Evolutionary conservation across 495 filamentous ascomycete species (phyloP).

Genomic region (Hypomontagnella monticulosa): DNA sequence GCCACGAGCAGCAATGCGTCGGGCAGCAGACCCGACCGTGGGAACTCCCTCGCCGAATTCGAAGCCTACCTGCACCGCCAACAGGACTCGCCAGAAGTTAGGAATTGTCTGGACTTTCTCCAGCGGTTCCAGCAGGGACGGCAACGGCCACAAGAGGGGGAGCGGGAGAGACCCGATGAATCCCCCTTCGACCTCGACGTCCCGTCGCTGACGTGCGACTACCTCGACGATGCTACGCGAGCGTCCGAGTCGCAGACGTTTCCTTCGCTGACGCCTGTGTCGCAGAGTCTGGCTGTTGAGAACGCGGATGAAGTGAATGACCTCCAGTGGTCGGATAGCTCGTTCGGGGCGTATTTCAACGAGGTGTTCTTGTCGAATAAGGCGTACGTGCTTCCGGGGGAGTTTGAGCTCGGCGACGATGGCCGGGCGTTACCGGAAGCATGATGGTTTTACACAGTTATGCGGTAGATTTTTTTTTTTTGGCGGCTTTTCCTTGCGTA

Average conservation of each 20-base stretch:
- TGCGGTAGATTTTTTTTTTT: background rate
- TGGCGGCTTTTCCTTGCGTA: background rate
- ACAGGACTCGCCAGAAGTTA: background rate
- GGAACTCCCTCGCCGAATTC: constrained; percentile 5
- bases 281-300: background rate
- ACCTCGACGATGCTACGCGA: background rate
- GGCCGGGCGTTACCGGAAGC: background rate
- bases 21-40: background rate
- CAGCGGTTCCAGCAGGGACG: constrained; percentile 2
- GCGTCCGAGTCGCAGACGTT: constrained; percentile 1
- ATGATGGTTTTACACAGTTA: background rate
- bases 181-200: background rate
- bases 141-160: background rate
- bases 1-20: background rate
- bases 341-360: constrained; percentile 11
- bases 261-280: background rate
- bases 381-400: background rate
- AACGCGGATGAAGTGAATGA: background rate
- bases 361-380: constrained; percentile 3
- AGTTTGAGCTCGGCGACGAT: background rate
- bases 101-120: constrained; percentile 4
- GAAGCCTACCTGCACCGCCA: constrained; percentile 10
- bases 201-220: constrained; percentile 6
- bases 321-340: background rate
- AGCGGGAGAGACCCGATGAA: background rate